These are phyloP conservation scores for Yarrowia sp. DNA, from an alignment of 805 yeast species.

Conservation along the genomic window DNA sequence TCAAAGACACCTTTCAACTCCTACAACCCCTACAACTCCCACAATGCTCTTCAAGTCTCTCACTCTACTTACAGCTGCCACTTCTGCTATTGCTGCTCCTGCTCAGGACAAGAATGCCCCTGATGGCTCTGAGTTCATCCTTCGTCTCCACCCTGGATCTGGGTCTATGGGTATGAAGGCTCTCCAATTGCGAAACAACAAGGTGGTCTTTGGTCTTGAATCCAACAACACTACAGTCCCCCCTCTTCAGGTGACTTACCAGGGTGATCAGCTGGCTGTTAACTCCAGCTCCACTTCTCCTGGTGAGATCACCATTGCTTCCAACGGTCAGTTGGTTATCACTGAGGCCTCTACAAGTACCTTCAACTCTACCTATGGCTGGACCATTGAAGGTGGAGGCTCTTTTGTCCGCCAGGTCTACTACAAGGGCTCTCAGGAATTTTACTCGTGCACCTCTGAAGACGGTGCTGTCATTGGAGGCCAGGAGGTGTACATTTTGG, in stretches of 20 bases:
- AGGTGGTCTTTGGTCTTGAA: neutral
- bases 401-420: neutral
- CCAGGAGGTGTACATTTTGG: neutral
- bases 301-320: neutral
- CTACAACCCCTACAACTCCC: no score
- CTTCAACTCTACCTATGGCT: neutral
- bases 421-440: conserved; percentile 9
- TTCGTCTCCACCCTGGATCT: neutral
- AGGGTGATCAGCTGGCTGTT: neutral
- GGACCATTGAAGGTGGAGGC: neutral
- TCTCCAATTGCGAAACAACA: neutral
- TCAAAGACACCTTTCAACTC: no score
- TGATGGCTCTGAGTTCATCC: neutral
- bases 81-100: neutral
- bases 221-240: neutral
- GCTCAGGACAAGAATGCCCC: no score
- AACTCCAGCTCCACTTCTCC: neutral
- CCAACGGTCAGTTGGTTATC: neutral
- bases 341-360: neutral
- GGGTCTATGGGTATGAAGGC: neutral
- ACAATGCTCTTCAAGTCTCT: neutral
- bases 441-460: neutral
- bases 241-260: neutral
- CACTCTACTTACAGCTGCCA: neutral
- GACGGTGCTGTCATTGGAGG: neutral